Percentiles rank a stretch among this genome's conserved stretches.
Evolutionary conservation across 2,329 filamentous ascomycete species (phyloP).

Genomic region (Verticillium alfalfae): DNA sequence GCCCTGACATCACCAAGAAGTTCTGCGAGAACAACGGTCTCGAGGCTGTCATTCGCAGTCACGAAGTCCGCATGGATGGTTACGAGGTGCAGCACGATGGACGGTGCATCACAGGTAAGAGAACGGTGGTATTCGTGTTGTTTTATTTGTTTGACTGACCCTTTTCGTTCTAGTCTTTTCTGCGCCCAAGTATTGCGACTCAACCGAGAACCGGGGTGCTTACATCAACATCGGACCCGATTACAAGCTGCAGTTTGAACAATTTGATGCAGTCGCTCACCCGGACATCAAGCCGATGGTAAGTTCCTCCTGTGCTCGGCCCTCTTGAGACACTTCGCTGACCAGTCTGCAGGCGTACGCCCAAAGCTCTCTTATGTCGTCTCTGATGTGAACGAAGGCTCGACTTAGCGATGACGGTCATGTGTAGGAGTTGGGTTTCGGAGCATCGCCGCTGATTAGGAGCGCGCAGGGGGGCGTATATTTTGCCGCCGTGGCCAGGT

Average conservation of each 20-base stretch:
- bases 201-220: conserved; percentile 94
- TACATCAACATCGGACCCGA: conserved; percentile 96
- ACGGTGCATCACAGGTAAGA: conserved; percentile 81
- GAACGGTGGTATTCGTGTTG: not conserved
- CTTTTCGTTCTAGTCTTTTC: conserved; percentile 67
- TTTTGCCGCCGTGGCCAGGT: not conserved
- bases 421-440: not conserved
- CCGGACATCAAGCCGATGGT: conserved; percentile 93
- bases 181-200: conserved; percentile 94
- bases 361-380: conserved; percentile 73
- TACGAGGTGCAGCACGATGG: conserved; percentile 97
- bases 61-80: conserved; percentile 98
- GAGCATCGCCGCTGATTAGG: not conserved
- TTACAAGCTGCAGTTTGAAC: conserved; percentile 84
- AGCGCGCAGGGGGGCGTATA: not conserved
- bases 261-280: conserved; percentile 96
- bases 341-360: conserved; percentile 63
- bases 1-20: conserved; percentile 88
- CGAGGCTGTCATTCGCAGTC: conserved; percentile 91
- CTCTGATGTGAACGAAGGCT: conserved; percentile 53
- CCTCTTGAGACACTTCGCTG: conserved; percentile 15
- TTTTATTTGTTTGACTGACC: conserved; percentile 16
- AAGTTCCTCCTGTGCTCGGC: conserved; percentile 14
- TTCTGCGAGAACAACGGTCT: conserved; percentile 97
- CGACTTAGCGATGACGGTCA: not conserved